A percentile compares a stretch with the other conserved stretches of the same genome.
Evolutionary conservation across 441 rosid genomes (phyloP).

Genomic region (Bruguiera hainesii): DNA sequence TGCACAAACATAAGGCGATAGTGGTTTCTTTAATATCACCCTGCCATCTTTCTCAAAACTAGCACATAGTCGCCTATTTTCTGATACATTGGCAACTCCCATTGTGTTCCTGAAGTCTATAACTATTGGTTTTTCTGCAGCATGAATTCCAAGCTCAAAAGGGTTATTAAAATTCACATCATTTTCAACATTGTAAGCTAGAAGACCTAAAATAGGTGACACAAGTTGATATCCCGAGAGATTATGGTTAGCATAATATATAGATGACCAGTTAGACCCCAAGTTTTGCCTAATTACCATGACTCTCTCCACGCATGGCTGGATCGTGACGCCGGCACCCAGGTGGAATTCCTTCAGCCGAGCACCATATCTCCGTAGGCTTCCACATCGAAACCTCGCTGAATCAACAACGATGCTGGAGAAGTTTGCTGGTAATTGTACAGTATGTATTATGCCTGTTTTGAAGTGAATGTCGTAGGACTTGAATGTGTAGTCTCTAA

Average conservation of each 20-base stretch:
- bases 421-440: slow-evolving; percentile 59
- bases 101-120: slow-evolving; percentile 46
- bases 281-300: slow-evolving; percentile 67
- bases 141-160: slow-evolving; percentile 51
- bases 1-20: slow-evolving; percentile 48
- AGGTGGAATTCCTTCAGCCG: slow-evolving; percentile 66
- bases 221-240: slow-evolving; percentile 73
- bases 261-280: slow-evolving; percentile 68
- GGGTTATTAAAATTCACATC: slow-evolving; percentile 44
- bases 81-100: slow-evolving; percentile 18
- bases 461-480: slow-evolving; percentile 41
- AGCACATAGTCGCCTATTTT: slow-evolving; percentile 53
- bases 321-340: slow-evolving; percentile 53
- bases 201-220: slow-evolving; percentile 72
- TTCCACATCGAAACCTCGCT: slow-evolving; percentile 75
- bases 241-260: slow-evolving; percentile 50
- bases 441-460: slow-evolving; percentile 58
- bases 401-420: slow-evolving; percentile 63
- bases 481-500: slow-evolving; percentile 63
- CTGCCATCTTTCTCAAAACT: slow-evolving; percentile 55
- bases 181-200: slow-evolving; percentile 64
- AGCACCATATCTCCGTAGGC: slow-evolving; percentile 74
- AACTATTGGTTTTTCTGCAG: slow-evolving; percentile 49
- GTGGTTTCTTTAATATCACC: slow-evolving; percentile 42
- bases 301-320: slow-evolving; percentile 79